phyloP scores from a whole-genome alignment of 2,329 filamentous ascomycete genomes.

The Epichloe aotearoae region DNA sequence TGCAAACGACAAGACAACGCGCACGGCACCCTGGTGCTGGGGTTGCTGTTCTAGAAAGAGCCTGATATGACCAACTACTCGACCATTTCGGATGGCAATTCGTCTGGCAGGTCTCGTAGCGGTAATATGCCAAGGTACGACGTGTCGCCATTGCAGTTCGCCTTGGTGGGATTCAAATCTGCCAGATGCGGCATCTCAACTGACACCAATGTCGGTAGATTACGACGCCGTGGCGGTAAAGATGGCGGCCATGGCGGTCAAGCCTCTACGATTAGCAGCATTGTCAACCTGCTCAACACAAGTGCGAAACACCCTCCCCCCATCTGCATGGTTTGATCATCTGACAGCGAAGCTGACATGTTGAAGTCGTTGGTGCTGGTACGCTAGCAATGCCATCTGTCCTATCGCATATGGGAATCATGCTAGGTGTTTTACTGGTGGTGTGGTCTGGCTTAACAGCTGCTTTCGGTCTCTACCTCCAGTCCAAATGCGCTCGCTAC shows the following conservation, averaged over 20 bases:
- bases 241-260: slow-evolving; percentile 55
- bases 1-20: not conserved
- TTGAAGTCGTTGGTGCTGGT: slow-evolving; percentile 75
- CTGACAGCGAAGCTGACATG: slow-evolving; percentile 7
- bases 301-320: slow-evolving; percentile 40
- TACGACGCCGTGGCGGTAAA: slow-evolving; percentile 53
- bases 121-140: slow-evolving; percentile 35
- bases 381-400: slow-evolving; percentile 93
- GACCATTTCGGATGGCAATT: slow-evolving; percentile 34
- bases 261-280: slow-evolving; percentile 80
- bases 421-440: slow-evolving; percentile 71
- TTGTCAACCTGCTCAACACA: slow-evolving; percentile 92
- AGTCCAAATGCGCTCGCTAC: slow-evolving; percentile 85
- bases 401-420: slow-evolving; percentile 88
- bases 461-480: slow-evolving; percentile 88
- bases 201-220: slow-evolving; percentile 21
- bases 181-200: not conserved
- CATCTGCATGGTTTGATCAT: slow-evolving; percentile 3
- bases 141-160: not conserved
- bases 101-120: slow-evolving; percentile 24
- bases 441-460: slow-evolving; percentile 82
- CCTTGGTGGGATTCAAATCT: not conserved
- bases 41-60: not conserved
- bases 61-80: slow-evolving; percentile 42
- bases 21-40: slow-evolving; percentile 2